These are phyloP conservation scores for Gentiana straminea DNA, from an alignment of 257 asterid genomes.

Conservation along the genomic window DNA sequence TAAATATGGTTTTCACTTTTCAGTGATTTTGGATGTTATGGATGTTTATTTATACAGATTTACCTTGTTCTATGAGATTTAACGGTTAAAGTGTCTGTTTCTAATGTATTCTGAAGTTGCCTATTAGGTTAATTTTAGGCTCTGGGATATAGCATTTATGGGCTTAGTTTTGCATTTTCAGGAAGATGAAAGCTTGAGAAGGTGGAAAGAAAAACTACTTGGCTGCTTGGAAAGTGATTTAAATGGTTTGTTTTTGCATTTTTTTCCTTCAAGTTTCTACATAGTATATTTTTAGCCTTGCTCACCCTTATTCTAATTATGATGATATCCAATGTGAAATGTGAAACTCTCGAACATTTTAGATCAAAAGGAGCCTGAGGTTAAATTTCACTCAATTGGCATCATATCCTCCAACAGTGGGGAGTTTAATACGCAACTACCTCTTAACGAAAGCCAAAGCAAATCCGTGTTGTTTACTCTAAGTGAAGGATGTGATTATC, in stretches of 20 bases:
- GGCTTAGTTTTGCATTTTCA: slow-evolving; percentile 8
- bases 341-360: slow-evolving; percentile 5
- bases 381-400: slow-evolving; percentile 55
- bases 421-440: slow-evolving; percentile 58
- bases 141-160: not conserved
- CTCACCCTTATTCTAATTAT: not conserved
- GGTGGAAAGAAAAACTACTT: slow-evolving; percentile 82
- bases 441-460: slow-evolving; percentile 32
- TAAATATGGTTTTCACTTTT: too few relatives aligned
- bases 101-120: not conserved
- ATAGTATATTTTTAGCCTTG: not conserved
- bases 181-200: slow-evolving; percentile 76
- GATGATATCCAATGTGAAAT: slow-evolving; percentile 6
- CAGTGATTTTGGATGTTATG: too few relatives aligned
- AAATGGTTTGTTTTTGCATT: slow-evolving; percentile 34
- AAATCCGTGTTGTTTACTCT: slow-evolving; percentile 42
- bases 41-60: too few relatives aligned
- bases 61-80: too few relatives aligned
- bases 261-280: not conserved
- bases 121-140: not conserved
- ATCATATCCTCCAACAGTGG: slow-evolving; percentile 52
- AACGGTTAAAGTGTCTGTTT: not conserved
- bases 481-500: slow-evolving; percentile 54
- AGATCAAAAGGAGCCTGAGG: slow-evolving; percentile 74
- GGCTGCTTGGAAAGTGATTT: slow-evolving; percentile 69